phyloP scores from a whole-genome alignment of 495 filamentous ascomycete species.

The Choiromyces venosus region DNA sequence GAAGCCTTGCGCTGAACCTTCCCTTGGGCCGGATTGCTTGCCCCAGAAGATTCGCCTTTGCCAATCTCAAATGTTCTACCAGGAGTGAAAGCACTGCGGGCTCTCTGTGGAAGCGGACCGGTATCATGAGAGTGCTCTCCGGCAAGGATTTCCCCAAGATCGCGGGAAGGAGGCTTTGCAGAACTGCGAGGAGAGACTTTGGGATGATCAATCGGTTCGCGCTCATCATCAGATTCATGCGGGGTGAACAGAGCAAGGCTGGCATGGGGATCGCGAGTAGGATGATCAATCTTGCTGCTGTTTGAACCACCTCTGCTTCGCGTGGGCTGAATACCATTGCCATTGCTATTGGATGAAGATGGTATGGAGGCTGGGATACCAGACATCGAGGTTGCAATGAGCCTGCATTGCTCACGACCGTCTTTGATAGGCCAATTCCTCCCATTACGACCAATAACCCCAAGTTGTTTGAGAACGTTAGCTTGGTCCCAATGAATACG shows the following conservation, averaged over 20 bases:
- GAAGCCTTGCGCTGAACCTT: slow-evolving; percentile 19
- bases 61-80: slow-evolving; percentile 38
- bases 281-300: slow-evolving; percentile 38
- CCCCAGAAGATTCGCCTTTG: slow-evolving; percentile 33
- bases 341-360: slow-evolving; percentile 11
- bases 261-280: slow-evolving; percentile 63
- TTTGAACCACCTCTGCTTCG: slow-evolving; percentile 29
- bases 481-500: slow-evolving; percentile 94
- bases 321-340: slow-evolving; percentile 20
- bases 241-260: slow-evolving; percentile 67
- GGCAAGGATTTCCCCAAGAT: slow-evolving; percentile 61
- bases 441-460: slow-evolving; percentile 82
- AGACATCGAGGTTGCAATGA: slow-evolving; percentile 56
- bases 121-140: slow-evolving; percentile 43
- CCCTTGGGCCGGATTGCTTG: slow-evolving; percentile 33
- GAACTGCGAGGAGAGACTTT: slow-evolving; percentile 50
- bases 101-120: slow-evolving; percentile 33
- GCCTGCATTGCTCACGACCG: slow-evolving; percentile 71
- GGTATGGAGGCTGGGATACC: slow-evolving; percentile 16
- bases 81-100: slow-evolving; percentile 32
- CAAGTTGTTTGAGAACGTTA: slow-evolving; percentile 83
- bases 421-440: slow-evolving; percentile 93
- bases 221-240: slow-evolving; percentile 52
- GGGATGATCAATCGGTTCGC: slow-evolving; percentile 23
- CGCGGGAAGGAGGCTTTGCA: slow-evolving; percentile 58